These are phyloP conservation scores for Stemphylium lycopersici DNA, from an alignment of 2,329 filamentous ascomycete species.

Conservation along the genomic window DNA sequence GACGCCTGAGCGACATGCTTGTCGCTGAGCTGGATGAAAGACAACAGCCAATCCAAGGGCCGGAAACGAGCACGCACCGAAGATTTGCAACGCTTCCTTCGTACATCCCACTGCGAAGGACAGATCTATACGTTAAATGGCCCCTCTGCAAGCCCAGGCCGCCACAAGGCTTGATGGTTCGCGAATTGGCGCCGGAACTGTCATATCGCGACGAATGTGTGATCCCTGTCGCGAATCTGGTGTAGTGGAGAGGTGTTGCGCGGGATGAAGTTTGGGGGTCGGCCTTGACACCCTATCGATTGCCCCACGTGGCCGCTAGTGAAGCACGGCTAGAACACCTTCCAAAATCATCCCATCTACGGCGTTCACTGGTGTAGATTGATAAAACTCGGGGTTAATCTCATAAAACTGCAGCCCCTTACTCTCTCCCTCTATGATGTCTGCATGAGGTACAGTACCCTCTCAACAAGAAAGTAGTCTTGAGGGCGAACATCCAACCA, in stretches of 20 bases:
- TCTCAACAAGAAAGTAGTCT: no score
- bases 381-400: not conserved
- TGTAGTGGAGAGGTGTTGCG: not conserved
- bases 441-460: no score
- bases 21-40: not conserved
- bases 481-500: no score
- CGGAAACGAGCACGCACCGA: constrained; percentile 1
- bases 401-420: not conserved
- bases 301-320: constrained; percentile 1
- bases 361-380: not conserved
- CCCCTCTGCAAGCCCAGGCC: constrained; percentile 15
- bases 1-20: constrained; percentile 1
- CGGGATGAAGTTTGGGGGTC: not conserved
- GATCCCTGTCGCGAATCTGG: constrained; percentile 3
- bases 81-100: not conserved
- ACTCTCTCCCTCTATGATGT: no score
- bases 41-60: constrained; percentile 1
- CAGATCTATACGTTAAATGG: not conserved
- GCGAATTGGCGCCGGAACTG: constrained; percentile 7
- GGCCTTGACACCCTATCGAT: not conserved
- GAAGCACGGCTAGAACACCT: not conserved
- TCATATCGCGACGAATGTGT: not conserved
- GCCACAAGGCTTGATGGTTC: constrained; percentile 12
- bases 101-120: constrained; percentile 4
- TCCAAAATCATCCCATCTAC: not conserved